A percentile compares a stretch with the other conserved stretches of the same genome.
These are phyloP conservation scores for Podaxis carcinomalis DNA, from an alignment of 768 basidiomycete genomes.

Conservation along the genomic window DNA sequence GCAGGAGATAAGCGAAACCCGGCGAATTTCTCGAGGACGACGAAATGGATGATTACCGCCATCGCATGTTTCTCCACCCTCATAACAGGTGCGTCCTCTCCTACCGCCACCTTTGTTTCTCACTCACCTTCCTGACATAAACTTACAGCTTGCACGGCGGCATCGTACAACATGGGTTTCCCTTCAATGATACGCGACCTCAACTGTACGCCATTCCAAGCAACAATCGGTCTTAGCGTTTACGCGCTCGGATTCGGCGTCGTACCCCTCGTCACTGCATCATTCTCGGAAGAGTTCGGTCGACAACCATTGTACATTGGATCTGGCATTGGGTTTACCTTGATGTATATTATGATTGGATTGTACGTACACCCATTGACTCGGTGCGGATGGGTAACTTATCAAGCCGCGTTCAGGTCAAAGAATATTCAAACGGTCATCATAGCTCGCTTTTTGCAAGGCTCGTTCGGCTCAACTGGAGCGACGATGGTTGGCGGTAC, in stretches of 20 bases:
- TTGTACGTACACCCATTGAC: constrained; percentile 25
- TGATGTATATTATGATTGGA: constrained; percentile 47
- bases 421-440: constrained; percentile 60
- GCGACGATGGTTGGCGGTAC: constrained; percentile 74
- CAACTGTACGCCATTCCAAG: constrained; percentile 37
- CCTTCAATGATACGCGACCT: constrained; percentile 50
- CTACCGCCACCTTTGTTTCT: background rate
- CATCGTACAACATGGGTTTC: constrained; percentile 52
- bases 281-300: constrained; percentile 69
- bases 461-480: constrained; percentile 65
- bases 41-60: constrained; percentile 23
- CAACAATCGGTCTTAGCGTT: constrained; percentile 43
- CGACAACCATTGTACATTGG: constrained; percentile 53
- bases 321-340: constrained; percentile 42
- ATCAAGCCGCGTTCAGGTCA: constrained; percentile 22
- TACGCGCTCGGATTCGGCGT: constrained; percentile 59
- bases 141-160: constrained; percentile 39
- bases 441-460: constrained; percentile 59
- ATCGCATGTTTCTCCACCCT: constrained; percentile 40
- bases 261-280: constrained; percentile 58
- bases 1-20: constrained; percentile 13
- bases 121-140: background rate
- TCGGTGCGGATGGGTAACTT: background rate
- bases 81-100: constrained; percentile 30
- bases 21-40: constrained; percentile 16